Conservation (phyloP, 192 early-diverging fungal genomes). For the Obelidium mucronatum region DNA sequence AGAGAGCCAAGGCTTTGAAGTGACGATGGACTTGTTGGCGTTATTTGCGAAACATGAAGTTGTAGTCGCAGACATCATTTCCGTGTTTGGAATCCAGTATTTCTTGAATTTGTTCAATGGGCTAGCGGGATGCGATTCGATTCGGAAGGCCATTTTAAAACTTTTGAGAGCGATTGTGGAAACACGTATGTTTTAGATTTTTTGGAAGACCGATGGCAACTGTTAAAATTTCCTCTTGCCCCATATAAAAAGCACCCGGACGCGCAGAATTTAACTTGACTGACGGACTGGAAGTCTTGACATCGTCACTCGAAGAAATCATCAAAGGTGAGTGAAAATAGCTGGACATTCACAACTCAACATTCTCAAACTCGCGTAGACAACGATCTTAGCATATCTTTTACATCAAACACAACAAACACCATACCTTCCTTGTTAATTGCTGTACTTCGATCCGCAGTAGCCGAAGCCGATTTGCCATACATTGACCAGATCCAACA, state of each 20-base stretch:
- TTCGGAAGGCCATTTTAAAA: slow-evolving; percentile 46
- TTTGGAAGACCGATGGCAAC: not conserved
- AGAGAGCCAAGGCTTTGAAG: slow-evolving; percentile 29
- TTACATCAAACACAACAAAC: slow-evolving; percentile 40
- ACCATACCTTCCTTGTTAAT: slow-evolving; percentile 51
- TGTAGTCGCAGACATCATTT: slow-evolving; percentile 38
- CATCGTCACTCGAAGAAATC: slow-evolving; percentile 42
- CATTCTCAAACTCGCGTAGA: no score
- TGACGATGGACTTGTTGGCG: slow-evolving; percentile 42
- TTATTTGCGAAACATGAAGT: slow-evolving; percentile 36
- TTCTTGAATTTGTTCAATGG: slow-evolving; percentile 39
- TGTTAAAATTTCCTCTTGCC: no score
- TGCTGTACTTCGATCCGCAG: slow-evolving; percentile 50
- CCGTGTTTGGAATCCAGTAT: slow-evolving; percentile 24
- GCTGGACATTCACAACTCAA: no score
- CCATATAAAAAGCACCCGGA: no score
- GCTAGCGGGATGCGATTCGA: slow-evolving; percentile 28
- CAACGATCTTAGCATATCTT: slow-evolving; percentile 32
- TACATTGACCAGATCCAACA: slow-evolving; percentile 32
- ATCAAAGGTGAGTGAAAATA: slow-evolving; percentile 40
- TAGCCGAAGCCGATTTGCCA: slow-evolving; percentile 52
- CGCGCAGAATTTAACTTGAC: slow-evolving; percentile 45
- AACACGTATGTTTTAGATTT: no score
- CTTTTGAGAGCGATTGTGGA: slow-evolving; percentile 49
- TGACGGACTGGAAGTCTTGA: slow-evolving; percentile 49